Base-by-base conservation (phyloP, 2,329 filamentous ascomycete genomes). In the Davidsoniella eucalypti region DNA sequence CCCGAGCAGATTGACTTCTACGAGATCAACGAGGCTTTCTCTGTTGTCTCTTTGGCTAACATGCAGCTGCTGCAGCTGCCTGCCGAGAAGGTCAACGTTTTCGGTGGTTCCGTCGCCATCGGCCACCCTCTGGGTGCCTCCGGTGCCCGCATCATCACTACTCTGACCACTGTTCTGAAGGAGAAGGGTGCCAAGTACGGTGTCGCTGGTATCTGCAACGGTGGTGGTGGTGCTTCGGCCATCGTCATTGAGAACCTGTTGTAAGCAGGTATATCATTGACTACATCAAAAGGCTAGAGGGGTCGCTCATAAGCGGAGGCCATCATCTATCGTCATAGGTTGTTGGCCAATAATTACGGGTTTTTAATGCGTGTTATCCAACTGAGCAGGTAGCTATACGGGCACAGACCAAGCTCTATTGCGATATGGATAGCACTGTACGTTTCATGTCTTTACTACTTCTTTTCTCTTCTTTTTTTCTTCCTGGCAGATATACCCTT, bases 21-120 rank as follows among this genome's bases (percentile, higher is more conserved):
- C 66, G 92, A 98, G 74, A 95, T 98, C 74, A 98, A 98, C 73
- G 92, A 98, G 73, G 92, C 92, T 40, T 98, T 98, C 73, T 92
- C 85, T 55, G 92, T 94, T 46, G 92, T 98, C 56, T 87, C 92
- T 38, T 76, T 98, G 48, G 88, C 92, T 57, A 98, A 98, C 73
- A 80, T 94, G 70, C 94, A 98, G 77, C 67, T 96, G 50, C 79
- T 98, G 39, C 75, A 73, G 55, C 69, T 98, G 52, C 72, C 73
- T 56, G 75, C 84, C 57, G 84, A 88, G 54, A 93, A 87, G 69
- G 88, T 98, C 63, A 98, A 98, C 69, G 72, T 96, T 51, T 90
- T 87, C 61, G 92, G 92, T 61, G 92, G 92, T 64, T 85, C 92
- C 50, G 92, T 98, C 55, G 92, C 92, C 60, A 83, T 98, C 54